These are phyloP conservation scores for Elsinoe necatrix DNA, from an alignment of 2,329 filamentous ascomycete species.

Conservation along the genomic window DNA sequence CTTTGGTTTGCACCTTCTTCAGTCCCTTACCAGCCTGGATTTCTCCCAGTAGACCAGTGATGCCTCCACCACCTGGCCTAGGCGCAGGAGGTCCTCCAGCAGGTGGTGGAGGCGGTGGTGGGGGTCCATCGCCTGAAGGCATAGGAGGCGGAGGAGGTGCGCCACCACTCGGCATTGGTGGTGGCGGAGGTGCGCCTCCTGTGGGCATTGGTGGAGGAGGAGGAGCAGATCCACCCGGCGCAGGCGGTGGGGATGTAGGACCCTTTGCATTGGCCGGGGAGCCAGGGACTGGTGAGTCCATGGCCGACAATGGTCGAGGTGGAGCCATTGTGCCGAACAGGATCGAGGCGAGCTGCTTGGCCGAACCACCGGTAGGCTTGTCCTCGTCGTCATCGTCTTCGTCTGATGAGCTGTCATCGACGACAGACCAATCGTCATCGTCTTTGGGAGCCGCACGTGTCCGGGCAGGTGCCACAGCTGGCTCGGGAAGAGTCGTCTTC, in stretches of 20 bases:
- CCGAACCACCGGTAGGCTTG: slow-evolving; percentile 68
- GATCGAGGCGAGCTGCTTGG: slow-evolving; percentile 87
- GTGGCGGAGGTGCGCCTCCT: slow-evolving; percentile 36
- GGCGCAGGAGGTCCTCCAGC: slow-evolving; percentile 37
- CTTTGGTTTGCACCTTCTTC: slow-evolving; percentile 83
- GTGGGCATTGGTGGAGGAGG: slow-evolving; percentile 28
- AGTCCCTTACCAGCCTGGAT: slow-evolving; percentile 73
- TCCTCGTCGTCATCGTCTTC: slow-evolving; percentile 65
- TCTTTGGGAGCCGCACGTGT: slow-evolving; percentile 48
- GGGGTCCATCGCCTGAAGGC: slow-evolving; percentile 26
- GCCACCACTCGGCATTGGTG: slow-evolving; percentile 41
- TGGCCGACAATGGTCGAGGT: slow-evolving; percentile 75
- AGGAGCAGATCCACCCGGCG: slow-evolving; percentile 36
- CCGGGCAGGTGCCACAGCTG: slow-evolving; percentile 39
- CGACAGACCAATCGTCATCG: slow-evolving; percentile 74
- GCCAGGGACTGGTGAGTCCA: slow-evolving; percentile 45
- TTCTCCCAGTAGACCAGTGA: slow-evolving; percentile 63
- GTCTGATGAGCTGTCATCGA: slow-evolving; percentile 54
- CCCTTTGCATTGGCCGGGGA: slow-evolving; percentile 37
- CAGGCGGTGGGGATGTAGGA: slow-evolving; percentile 33
- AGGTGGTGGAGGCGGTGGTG: slow-evolving; percentile 30
- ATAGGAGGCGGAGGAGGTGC: slow-evolving; percentile 35
- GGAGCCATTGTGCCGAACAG: slow-evolving; percentile 96
- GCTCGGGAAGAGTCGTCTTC: slow-evolving; percentile 42
- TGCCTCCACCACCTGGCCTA: slow-evolving; percentile 34